Evolutionary conservation across 768 basidiomycete genomes (phyloP).

Genomic region (Lactarius evosmus): DNA sequence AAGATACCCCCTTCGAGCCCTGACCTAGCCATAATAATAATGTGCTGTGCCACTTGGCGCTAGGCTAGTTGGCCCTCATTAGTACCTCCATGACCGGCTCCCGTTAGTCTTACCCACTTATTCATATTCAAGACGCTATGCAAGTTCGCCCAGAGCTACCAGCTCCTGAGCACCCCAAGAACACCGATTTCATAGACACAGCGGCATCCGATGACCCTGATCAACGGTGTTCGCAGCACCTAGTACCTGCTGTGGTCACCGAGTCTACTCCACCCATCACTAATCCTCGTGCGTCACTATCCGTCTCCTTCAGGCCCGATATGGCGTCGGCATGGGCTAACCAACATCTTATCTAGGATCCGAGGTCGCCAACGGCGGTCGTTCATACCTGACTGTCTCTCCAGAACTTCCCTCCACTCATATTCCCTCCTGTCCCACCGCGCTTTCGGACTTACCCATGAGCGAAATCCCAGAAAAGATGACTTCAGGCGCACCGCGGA

Average conservation of each 20-base stretch:
- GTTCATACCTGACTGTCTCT: constrained; percentile 50
- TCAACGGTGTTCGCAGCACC: constrained; percentile 53
- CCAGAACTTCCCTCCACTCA: constrained; percentile 65
- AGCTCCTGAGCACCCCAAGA: constrained; percentile 48
- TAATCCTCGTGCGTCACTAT: constrained; percentile 43
- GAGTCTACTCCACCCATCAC: constrained; percentile 54
- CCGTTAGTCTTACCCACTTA: background rate
- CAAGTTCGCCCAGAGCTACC: background rate
- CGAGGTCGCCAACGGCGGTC: constrained; percentile 50
- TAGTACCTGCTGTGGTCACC: constrained; percentile 61
- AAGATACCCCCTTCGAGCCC: background rate
- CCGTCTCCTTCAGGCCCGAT: constrained; percentile 7
- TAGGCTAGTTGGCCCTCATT: background rate
- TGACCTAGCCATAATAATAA: background rate
- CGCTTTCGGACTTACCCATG: constrained; percentile 64
- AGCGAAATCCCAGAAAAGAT: constrained; percentile 73
- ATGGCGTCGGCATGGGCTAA: constrained; percentile 38
- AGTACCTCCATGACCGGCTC: background rate
- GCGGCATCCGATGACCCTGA: constrained; percentile 40
- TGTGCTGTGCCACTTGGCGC: background rate
- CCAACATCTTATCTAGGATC: no score
- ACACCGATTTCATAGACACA: constrained; percentile 48
- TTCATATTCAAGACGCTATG: background rate
- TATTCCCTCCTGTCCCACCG: constrained; percentile 62
- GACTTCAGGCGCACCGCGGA: constrained; percentile 52